Evolutionary conservation across 2,329 filamentous ascomycete species (phyloP), one percentile per base, ranked within the genome.

Genomic region (Alternaria rosae): DNA sequence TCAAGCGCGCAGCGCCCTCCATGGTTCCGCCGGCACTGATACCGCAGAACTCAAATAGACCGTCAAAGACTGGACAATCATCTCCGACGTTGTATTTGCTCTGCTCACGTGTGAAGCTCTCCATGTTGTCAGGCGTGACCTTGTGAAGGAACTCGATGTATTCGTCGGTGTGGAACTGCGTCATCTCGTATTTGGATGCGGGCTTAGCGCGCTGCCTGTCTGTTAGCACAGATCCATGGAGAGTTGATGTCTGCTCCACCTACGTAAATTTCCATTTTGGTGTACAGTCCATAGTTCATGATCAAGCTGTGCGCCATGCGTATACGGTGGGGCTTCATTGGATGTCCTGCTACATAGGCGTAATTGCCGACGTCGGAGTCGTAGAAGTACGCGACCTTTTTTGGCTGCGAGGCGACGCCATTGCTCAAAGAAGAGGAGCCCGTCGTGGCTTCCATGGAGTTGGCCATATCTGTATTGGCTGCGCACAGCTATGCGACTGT

Each of bases 51-150:
- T 91, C 88, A 65, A 91, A 91, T 15, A 91, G 81, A 15, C 89
- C 89, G 69, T 91, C 89, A 64, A 91, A 91, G 0, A 91, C 89
- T 1, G 89, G 89, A 69, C 83, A 85, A 63, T 85, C 83, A 59
- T 85, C 89, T 56, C 88, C 88, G 58, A 91, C 88, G 63, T 91
- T 91, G 80, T 90, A 84, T 81, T 85, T 88, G 87, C 92, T 91
- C 79, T 98, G 94, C 79, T 99, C 95, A 72, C 94, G 92, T 70
- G 90, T 87, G 76, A 93, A 98, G 68, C 87, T 88, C 71, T 99
- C 96, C 92, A 98, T 98, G 78, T 99, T 99, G 82, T 99, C 95
- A 2, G 95, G 96, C 0, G 95, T 98, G 57, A 99, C 95, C 73
- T 96, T 97, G 65, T 88, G 87, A 44, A 91, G 82, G 74, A 91